phyloP scores from a whole-genome alignment of 306 rosid species.

The Prunus padus region DNA sequence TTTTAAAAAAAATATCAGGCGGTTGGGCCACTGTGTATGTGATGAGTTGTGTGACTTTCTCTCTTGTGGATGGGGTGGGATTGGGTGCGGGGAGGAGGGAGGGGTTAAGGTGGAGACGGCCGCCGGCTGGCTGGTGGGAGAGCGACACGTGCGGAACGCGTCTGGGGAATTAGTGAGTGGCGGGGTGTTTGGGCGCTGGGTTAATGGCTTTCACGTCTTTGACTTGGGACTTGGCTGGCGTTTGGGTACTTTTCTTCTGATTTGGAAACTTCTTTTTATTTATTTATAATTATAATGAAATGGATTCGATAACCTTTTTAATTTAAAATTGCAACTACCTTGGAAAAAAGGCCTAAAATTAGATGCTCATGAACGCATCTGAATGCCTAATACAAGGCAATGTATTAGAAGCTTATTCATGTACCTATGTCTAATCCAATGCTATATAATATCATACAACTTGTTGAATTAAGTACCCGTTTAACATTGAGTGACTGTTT shows the following conservation, averaged over 20 bases:
- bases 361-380: too few relatives aligned
- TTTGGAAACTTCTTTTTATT: background rate
- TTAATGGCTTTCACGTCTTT: conserved; percentile 19
- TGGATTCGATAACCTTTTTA: too few relatives aligned
- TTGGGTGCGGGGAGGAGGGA: conserved; percentile 35
- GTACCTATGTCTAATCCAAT: too few relatives aligned
- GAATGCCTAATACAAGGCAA: too few relatives aligned
- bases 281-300: background rate
- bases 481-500: too few relatives aligned
- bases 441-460: too few relatives aligned
- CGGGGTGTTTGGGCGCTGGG: background rate
- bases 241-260: background rate
- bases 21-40: conserved; percentile 43
- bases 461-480: too few relatives aligned
- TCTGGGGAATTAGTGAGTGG: background rate
- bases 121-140: background rate
- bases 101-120: conserved; percentile 16
- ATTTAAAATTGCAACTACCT: too few relatives aligned
- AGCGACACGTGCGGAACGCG: conserved; percentile 9
- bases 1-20: conserved; percentile 32
- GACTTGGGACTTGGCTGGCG: background rate
- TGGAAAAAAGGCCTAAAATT: too few relatives aligned
- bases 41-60: conserved; percentile 9
- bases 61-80: conserved; percentile 7
- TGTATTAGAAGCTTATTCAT: too few relatives aligned